phyloP scores from a whole-genome alignment of 805 yeast genomes.

The Candida nemodendra region DNA sequence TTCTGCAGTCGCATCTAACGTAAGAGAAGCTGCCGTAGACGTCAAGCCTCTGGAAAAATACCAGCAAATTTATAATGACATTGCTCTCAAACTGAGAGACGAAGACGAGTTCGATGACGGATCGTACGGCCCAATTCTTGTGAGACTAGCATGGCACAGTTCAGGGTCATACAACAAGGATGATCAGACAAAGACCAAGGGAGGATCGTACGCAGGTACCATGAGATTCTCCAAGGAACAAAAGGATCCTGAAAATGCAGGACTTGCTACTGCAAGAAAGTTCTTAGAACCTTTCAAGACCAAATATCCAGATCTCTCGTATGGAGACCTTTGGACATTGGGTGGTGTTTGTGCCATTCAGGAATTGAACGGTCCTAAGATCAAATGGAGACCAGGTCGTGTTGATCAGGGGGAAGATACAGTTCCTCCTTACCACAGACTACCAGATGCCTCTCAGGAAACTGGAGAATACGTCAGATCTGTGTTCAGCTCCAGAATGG shows the following conservation, averaged over 20 bases:
- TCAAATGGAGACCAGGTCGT: slow-evolving; percentile 56
- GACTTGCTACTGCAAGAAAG: slow-evolving; percentile 52
- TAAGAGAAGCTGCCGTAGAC: slow-evolving; percentile 32
- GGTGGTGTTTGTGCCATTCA: slow-evolving; percentile 68
- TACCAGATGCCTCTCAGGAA: slow-evolving; percentile 49
- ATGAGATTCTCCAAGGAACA: slow-evolving; percentile 52
- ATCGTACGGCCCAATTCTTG: slow-evolving; percentile 48
- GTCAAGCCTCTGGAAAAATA: slow-evolving; percentile 49
- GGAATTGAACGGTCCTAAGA: slow-evolving; percentile 63
- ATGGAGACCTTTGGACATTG: slow-evolving; percentile 70
- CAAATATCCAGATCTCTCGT: slow-evolving; percentile 58
- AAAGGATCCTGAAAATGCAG: slow-evolving; percentile 48
- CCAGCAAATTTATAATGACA: slow-evolving; percentile 68
- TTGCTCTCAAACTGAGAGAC: slow-evolving; percentile 59
- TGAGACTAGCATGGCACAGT: slow-evolving; percentile 50
- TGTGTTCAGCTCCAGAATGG: slow-evolving; percentile 44
- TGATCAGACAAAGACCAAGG: slow-evolving; percentile 39
- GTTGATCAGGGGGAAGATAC: slow-evolving; percentile 32
- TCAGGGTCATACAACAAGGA: slow-evolving; percentile 46
- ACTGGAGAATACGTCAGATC: slow-evolving; percentile 43
- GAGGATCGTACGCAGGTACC: slow-evolving; percentile 54
- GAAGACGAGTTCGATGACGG: slow-evolving; percentile 61
- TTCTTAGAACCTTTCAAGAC: slow-evolving; percentile 54
- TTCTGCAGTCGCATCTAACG: slow-evolving; percentile 30
- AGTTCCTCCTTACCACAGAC: slow-evolving; percentile 48